phyloP scores from a whole-genome alignment of 2,329 filamentous ascomycete genomes.

The Penicillium griseofulvum region DNA sequence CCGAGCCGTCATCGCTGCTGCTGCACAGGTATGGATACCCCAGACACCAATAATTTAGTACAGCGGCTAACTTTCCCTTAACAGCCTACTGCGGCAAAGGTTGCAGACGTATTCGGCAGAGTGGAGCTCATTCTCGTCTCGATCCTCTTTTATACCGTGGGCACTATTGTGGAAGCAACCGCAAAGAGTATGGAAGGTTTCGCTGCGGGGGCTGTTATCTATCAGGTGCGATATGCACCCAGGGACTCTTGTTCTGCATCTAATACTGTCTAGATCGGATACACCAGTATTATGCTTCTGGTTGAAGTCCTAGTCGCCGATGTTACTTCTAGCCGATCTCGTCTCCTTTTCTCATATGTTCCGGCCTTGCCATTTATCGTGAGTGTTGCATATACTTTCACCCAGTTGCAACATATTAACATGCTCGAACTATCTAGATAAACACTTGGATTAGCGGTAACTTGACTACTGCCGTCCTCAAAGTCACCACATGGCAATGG shows the following conservation, averaged over 20 bases:
- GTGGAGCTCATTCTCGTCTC: conserved; percentile 57
- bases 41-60: background rate
- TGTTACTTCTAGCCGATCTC: conserved; percentile 60
- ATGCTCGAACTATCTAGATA: conserved; percentile 28
- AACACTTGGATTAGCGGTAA: conserved; percentile 65
- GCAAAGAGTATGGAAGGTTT: conserved; percentile 53
- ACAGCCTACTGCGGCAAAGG: conserved; percentile 58
- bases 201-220: conserved; percentile 58
- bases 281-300: conserved; percentile 60
- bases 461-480: conserved; percentile 52
- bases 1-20: conserved; percentile 59
- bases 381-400: conserved; percentile 5
- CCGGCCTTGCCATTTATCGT: conserved; percentile 57
- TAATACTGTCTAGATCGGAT: conserved; percentile 49
- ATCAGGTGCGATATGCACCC: conserved; percentile 42
- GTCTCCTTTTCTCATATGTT: conserved; percentile 65
- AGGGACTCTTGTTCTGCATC: background rate
- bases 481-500: conserved; percentile 57
- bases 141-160: conserved; percentile 56
- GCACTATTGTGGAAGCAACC: conserved; percentile 57
- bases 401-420: background rate
- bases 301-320: conserved; percentile 65
- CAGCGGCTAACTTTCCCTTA: background rate
- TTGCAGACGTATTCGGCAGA: conserved; percentile 63
- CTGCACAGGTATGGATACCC: conserved; percentile 44